These are phyloP conservation scores for Podospora sp. DNA, from an alignment of 495 filamentous ascomycete genomes.

Conservation along the genomic window DNA sequence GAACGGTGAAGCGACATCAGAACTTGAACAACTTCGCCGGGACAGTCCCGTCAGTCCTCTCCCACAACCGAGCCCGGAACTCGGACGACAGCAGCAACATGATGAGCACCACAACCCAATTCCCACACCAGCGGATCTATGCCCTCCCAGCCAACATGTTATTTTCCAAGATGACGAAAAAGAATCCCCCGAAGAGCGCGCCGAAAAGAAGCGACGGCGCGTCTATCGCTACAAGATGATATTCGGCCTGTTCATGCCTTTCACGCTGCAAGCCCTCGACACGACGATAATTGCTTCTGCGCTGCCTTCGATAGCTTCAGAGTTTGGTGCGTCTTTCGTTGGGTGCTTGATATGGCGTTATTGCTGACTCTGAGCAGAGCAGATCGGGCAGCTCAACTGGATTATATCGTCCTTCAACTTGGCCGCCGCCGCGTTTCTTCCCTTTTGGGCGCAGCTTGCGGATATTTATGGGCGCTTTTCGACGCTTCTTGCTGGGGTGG, in stretches of 20 bases:
- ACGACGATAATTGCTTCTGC: conserved; percentile 63
- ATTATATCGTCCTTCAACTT: conserved; percentile 65
- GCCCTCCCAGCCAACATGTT: too few species aligned
- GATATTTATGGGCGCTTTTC: conserved; percentile 58
- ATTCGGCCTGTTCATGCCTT: conserved; percentile 55
- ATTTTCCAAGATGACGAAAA: background rate
- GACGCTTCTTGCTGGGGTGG: conserved; percentile 24
- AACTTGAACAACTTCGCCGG: background rate
- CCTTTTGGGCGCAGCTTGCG: conserved; percentile 61
- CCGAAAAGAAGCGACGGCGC: conserved; percentile 22
- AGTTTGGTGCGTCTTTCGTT: conserved; percentile 51
- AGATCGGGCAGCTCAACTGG: conserved; percentile 62
- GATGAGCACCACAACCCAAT: background rate
- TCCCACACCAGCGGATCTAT: background rate
- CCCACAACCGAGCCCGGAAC: background rate
- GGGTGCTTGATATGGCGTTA: background rate
- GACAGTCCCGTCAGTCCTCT: background rate
- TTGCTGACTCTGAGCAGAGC: conserved; percentile 37
- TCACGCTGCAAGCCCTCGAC: conserved; percentile 55
- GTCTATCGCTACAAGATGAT: conserved; percentile 58
- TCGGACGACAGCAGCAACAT: background rate
- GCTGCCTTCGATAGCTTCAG: conserved; percentile 58
- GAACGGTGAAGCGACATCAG: background rate
- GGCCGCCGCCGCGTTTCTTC: conserved; percentile 63
- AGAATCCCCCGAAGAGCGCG: conserved; percentile 20